These are phyloP conservation scores for Russula compacta DNA, from an alignment of 768 basidiomycete genomes.

Conservation along the genomic window DNA sequence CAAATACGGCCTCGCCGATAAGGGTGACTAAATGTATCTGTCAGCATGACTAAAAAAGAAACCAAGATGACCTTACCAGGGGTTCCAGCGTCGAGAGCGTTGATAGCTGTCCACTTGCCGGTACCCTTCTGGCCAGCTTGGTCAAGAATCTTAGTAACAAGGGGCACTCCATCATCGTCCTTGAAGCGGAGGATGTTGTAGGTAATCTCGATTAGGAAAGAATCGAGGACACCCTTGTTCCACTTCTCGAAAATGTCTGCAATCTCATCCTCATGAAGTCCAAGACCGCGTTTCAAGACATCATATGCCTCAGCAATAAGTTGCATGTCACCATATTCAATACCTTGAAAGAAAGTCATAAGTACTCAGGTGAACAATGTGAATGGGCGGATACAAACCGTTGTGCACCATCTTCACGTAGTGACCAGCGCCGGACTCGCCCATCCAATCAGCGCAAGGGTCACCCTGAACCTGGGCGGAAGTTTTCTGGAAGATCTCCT, in stretches of 20 bases:
- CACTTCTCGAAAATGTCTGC: constrained; percentile 88
- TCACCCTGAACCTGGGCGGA: constrained; percentile 91
- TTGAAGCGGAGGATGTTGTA: constrained; percentile 95
- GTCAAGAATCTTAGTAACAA: constrained; percentile 92
- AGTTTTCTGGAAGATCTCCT: constrained; percentile 98
- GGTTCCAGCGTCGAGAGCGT: constrained; percentile 87
- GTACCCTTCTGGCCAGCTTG: constrained; percentile 98
- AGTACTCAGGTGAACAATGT: constrained; percentile 5
- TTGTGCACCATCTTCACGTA: constrained; percentile 99
- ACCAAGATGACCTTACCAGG: constrained; percentile 43
- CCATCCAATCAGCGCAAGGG: constrained; percentile 99
- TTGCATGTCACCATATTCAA: constrained; percentile 99
- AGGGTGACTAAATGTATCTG: constrained; percentile 63
- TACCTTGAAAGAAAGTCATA: constrained; percentile 47
- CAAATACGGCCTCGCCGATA: constrained; percentile 99
- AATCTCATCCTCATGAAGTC: constrained; percentile 79
- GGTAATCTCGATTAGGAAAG: constrained; percentile 98
- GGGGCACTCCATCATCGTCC: constrained; percentile 87
- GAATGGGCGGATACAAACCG: constrained; percentile 36
- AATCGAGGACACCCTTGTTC: constrained; percentile 99
- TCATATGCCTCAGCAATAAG: constrained; percentile 98
- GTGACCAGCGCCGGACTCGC: constrained; percentile 89
- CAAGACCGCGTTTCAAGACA: constrained; percentile 95
- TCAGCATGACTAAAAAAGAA: constrained; percentile 2
- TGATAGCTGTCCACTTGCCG: constrained; percentile 98